These are phyloP conservation scores for Macroventuria anomochaeta DNA, from an alignment of 2,329 filamentous ascomycete genomes.

Conservation along the genomic window DNA sequence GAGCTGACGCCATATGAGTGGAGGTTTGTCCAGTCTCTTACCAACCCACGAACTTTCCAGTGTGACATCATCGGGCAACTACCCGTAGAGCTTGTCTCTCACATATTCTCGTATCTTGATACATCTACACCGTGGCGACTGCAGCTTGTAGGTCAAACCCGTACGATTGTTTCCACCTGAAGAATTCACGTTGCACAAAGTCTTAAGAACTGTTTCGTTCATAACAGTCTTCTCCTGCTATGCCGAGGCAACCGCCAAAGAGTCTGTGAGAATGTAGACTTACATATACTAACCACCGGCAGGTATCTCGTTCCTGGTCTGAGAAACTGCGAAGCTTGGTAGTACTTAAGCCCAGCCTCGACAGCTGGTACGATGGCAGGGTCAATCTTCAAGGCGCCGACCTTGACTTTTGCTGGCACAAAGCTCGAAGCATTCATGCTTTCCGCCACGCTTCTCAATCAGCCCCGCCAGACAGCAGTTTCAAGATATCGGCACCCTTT, in stretches of 20 bases:
- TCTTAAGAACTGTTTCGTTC: background rate
- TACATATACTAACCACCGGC: background rate
- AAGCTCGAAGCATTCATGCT: constrained; percentile 34
- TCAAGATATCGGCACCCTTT: background rate
- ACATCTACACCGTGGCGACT: constrained; percentile 35
- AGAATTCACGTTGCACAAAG: background rate
- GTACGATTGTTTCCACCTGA: too few species aligned
- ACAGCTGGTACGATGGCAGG: constrained; percentile 32
- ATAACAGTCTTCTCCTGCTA: background rate
- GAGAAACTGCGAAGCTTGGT: constrained; percentile 32
- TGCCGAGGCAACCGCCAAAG: background rate
- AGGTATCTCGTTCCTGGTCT: constrained; percentile 48
- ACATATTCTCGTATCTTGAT: constrained; percentile 46
- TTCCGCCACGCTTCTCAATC: constrained; percentile 29
- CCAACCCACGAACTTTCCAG: constrained; percentile 33
- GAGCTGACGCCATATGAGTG: constrained; percentile 42
- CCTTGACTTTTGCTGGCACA: constrained; percentile 23
- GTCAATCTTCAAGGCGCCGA: constrained; percentile 20
- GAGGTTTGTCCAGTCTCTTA: constrained; percentile 29
- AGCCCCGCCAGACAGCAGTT: constrained; percentile 8
- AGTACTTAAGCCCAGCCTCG: constrained; percentile 29
- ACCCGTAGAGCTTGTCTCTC: constrained; percentile 48
- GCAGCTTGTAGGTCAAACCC: constrained; percentile 31
- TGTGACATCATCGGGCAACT: constrained; percentile 46
- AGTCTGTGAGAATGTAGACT: background rate